Evolutionary conservation across 2,329 filamentous ascomycete genomes (phyloP), one percentile per base, ranked within the genome.

Genomic region (Chaetomiaceae sp.): DNA sequence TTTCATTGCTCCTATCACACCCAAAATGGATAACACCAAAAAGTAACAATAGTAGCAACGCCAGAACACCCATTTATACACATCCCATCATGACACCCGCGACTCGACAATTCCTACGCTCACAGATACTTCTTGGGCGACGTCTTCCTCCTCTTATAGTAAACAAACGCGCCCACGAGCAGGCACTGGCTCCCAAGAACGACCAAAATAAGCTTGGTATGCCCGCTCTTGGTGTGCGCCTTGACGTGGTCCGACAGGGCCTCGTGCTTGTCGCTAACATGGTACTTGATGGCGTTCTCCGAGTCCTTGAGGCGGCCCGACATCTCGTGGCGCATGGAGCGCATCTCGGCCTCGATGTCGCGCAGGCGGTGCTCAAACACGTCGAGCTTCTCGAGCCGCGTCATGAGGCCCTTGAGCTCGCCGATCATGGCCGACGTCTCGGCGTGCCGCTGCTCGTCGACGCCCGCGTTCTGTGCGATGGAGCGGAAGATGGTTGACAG

Each of bases 71-170:
- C 4, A 22, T 49, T 27, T 42, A n/a, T 37, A 38, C 42, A 31
- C 43, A 48, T 51, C 33, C 31, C 43, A 19, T 47, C 47, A 47
- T 57, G 17, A 44, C 19, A 39, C n/a, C 6, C 23, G 17, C 20
- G 25, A 11, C 11, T n/a, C 27, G 33, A 23, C 27, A 8, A 19
- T 2, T 22, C 19, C 7, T 36, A 3, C 6, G 5, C n/a, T 48
- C 76, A 96, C 67, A 96, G 73, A 70, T 91, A 96, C 74, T 96
- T 96, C 79, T 96, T 96, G n/a, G 89, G 89, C 69, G 84, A 82
- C 59, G 81, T 78, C 71, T 86, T 82, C 66, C 87, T 84, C 63
- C 84, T 81, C 80, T 95, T 95, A 73, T 96, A 96, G 55, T 85
- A 67, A 34, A 89, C 69, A 66, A 91, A 96, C 1, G 77, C 80